Evolutionary conservation across 2,329 filamentous ascomycete species (phyloP), one percentile per base, ranked within the genome.

Genomic region (Stagonosporopsis tanaceti): DNA sequence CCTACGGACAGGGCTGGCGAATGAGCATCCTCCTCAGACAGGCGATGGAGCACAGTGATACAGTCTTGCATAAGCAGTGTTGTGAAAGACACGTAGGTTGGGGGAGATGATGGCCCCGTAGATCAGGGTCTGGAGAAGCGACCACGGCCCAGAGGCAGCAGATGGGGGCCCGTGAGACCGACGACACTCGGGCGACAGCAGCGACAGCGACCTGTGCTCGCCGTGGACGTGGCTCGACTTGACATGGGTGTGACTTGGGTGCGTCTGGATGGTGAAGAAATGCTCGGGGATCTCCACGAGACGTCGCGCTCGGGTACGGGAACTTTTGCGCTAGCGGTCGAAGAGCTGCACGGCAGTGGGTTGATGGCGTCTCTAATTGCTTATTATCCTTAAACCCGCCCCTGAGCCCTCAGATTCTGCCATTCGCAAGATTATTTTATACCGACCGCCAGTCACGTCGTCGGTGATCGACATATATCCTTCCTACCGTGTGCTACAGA

Each of bases 1-100:
- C 42, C 51, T 46, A 60, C 61, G 39, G 52, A 41, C 34, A 42
- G 24, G 44, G 15, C 35, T 52, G 44, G 45, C 65, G 48, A 67
- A 64, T 66, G n/a, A 50, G 37, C 28, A 28, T 4, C 9, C 15
- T 4, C 28, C 34, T 15, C 8, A 28, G 30, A 34, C 34, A 22
- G 38, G n/a, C 50, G 15, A 27, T 12, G 38, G 53, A 54, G 64
- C 63, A 65, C 58, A 25, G 42, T 50, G 54, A 56, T 41, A 35
- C 39, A 44, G 57, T 57, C 54, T 48, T 64, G 64, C 64, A 67
- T 62, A 53, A 52, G 47, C 47, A 54, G 50, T 50, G 39, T 51
- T 57, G 56, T 47, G 58, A 42, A 53, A 50, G 50, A 56, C 55
- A 52, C 35, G 47, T 57, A 52, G 54, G 37, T 47, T 53, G 48